Percentiles rank a stretch among this genome's conserved stretches.
These are phyloP conservation scores for Penicillium psychrosexuale DNA, from an alignment of 2,329 filamentous ascomycete species.

Conservation along the genomic window DNA sequence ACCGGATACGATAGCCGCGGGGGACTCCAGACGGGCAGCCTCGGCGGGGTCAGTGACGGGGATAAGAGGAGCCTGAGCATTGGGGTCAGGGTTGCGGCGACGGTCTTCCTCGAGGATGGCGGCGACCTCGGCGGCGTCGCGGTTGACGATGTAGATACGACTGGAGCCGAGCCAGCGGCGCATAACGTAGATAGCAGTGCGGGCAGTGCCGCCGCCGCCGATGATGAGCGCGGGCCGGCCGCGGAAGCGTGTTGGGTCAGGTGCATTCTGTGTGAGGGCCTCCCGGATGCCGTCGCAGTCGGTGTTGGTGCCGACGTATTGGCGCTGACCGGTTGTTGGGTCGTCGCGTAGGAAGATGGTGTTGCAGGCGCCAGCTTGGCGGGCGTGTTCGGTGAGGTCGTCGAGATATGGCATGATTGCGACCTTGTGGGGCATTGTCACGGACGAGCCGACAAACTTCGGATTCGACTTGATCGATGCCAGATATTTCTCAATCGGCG, in stretches of 20 bases:
- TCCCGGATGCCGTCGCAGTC: constrained; percentile 76
- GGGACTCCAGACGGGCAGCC: constrained; percentile 56
- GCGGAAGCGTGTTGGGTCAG: constrained; percentile 29
- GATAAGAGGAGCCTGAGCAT: constrained; percentile 48
- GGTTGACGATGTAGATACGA: constrained; percentile 73
- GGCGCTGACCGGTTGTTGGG: constrained; percentile 42
- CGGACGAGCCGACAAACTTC: constrained; percentile 59
- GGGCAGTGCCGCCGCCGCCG: constrained; percentile 74
- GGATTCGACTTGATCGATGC: constrained; percentile 36
- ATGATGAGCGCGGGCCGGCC: constrained; percentile 67
- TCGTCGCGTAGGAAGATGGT: constrained; percentile 64
- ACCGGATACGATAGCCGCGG: constrained; percentile 68
- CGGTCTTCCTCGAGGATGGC: constrained; percentile 61
- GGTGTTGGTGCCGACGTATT: constrained; percentile 73
- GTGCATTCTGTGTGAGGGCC: constrained; percentile 59
- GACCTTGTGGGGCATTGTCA: constrained; percentile 84
- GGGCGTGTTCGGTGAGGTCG: constrained; percentile 68
- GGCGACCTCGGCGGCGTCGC: constrained; percentile 64
- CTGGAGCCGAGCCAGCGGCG: constrained; percentile 65
- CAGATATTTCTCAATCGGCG: constrained; percentile 36
- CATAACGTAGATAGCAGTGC: constrained; percentile 73
- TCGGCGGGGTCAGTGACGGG: constrained; percentile 62
- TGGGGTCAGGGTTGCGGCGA: constrained; percentile 51
- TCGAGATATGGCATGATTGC: constrained; percentile 71
- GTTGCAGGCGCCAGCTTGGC: constrained; percentile 74